Evolutionary conservation across 1,139 yeast species (phyloP).

Genomic region (Suhomyces maxii): DNA sequence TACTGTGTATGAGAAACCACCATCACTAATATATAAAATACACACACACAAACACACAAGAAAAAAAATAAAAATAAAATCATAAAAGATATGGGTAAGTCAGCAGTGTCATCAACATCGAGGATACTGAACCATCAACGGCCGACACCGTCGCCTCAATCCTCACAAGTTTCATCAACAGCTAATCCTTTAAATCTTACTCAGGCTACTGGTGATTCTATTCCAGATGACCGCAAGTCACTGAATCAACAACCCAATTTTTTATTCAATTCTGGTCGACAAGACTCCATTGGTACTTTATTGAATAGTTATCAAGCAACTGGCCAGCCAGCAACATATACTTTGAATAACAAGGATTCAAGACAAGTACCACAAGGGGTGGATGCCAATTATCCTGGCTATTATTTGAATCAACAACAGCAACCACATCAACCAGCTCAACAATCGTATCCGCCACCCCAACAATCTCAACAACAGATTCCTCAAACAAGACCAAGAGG

Average conservation of each 20-base stretch:
- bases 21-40: too few species aligned
- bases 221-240: constrained; percentile 5
- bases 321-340: constrained; percentile 9
- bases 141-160: constrained; percentile 6
- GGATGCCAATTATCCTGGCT: constrained; percentile 17
- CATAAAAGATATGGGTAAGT: constrained; percentile 10
- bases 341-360: constrained; percentile 8
- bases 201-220: constrained; percentile 1
- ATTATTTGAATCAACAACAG: constrained; percentile 15
- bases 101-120: constrained; percentile 14
- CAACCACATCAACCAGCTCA: constrained; percentile 1
- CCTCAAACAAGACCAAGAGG: constrained; percentile 19
- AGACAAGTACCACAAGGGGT: constrained; percentile 6
- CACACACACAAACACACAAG: too few species aligned
- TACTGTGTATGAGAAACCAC: too few species aligned
- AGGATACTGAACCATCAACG: constrained; percentile 10
- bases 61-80: too few species aligned
- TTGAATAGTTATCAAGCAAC: constrained; percentile 15
- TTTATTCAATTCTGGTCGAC: constrained; percentile 18
- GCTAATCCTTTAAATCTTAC: background rate
- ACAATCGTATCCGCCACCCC: constrained; percentile 3
- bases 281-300: constrained; percentile 19
- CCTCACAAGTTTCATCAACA: background rate
- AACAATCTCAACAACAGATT: constrained; percentile 5
- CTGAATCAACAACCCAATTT: constrained; percentile 11